These are phyloP conservation scores for Beauveria sp. DNA, from an alignment of 2,329 filamentous ascomycete genomes.

Conservation along the genomic window DNA sequence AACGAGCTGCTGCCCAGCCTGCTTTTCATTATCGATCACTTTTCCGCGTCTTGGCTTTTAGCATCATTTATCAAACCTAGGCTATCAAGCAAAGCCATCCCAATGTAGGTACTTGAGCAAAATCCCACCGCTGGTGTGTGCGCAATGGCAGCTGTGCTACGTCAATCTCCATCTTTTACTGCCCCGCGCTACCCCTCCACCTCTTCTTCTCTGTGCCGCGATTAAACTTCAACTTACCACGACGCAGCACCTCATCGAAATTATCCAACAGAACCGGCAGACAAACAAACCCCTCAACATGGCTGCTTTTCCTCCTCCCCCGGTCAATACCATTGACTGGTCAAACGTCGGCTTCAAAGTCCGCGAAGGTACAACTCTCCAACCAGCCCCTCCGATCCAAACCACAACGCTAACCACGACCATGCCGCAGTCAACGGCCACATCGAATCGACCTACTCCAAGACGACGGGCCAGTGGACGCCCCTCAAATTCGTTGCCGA, in stretches of 20 bases:
- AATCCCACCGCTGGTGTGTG: no score
- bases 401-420: no score
- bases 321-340: constrained; percentile 85
- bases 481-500: constrained; percentile 71
- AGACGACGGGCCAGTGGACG: constrained; percentile 68
- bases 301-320: constrained; percentile 64
- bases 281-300: constrained; percentile 16
- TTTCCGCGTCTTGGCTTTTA: not conserved
- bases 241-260: not conserved
- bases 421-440: constrained; percentile 73
- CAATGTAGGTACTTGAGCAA: not conserved
- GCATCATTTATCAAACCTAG: not conserved
- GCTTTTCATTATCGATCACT: not conserved
- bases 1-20: not conserved
- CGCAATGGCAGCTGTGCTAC: not conserved
- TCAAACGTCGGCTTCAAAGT: constrained; percentile 86
- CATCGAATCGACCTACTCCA: constrained; percentile 78
- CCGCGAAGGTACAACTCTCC: constrained; percentile 59
- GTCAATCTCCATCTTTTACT: not conserved
- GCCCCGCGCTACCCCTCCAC: not conserved
- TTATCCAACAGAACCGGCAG: not conserved
- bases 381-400: no score
- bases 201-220: not conserved
- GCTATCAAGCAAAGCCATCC: not conserved
- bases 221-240: not conserved